A percentile compares a stretch with the other conserved stretches of the same genome.
Conservation (phyloP, 1,139 yeast species). For the Geotrichum restrictum region DNA sequence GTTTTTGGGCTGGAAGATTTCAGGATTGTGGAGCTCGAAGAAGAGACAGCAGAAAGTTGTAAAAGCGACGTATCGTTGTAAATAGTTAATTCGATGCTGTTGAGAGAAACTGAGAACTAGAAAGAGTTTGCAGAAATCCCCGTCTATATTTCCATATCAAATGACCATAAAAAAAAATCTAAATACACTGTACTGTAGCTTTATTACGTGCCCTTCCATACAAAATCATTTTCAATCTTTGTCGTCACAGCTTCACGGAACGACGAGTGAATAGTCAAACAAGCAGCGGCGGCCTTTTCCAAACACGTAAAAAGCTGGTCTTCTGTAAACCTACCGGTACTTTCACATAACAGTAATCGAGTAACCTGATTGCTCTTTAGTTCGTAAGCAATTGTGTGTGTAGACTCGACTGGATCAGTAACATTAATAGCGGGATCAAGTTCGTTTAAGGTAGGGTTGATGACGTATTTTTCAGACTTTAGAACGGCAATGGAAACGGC, state of each 20-base stretch:
- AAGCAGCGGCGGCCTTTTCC: constrained; percentile 44
- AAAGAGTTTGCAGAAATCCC: too few relatives aligned
- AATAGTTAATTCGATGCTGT: constrained; percentile 2
- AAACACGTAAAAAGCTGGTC: constrained; percentile 46
- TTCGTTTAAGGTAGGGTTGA: constrained; percentile 44
- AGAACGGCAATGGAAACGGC: constrained; percentile 49
- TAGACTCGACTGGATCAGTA: constrained; percentile 39
- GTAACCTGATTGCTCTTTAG: constrained; percentile 50
- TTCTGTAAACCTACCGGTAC: constrained; percentile 65
- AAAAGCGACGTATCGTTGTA: constrained; percentile 19
- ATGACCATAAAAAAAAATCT: too few relatives aligned
- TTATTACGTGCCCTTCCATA: constrained; percentile 48
- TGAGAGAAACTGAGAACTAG: too few relatives aligned
- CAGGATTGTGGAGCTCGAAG: neutral
- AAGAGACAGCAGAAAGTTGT: neutral
- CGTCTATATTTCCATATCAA: too few relatives aligned
- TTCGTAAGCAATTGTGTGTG: constrained; percentile 65
- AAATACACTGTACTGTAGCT: too few relatives aligned
- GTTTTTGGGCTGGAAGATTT: constrained; percentile 7
- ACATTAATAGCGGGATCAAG: neutral
- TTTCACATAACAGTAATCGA: constrained; percentile 62
- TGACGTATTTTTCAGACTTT: constrained; percentile 38
- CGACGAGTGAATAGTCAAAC: constrained; percentile 45
- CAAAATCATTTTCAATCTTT: constrained; percentile 52
- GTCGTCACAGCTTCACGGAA: constrained; percentile 48